A percentile compares a stretch with the other conserved stretches of the same genome.
Evolutionary conservation across 352 stramenopile genomes (phyloP).

Genomic region (Globisporangium acanthophoron): DNA sequence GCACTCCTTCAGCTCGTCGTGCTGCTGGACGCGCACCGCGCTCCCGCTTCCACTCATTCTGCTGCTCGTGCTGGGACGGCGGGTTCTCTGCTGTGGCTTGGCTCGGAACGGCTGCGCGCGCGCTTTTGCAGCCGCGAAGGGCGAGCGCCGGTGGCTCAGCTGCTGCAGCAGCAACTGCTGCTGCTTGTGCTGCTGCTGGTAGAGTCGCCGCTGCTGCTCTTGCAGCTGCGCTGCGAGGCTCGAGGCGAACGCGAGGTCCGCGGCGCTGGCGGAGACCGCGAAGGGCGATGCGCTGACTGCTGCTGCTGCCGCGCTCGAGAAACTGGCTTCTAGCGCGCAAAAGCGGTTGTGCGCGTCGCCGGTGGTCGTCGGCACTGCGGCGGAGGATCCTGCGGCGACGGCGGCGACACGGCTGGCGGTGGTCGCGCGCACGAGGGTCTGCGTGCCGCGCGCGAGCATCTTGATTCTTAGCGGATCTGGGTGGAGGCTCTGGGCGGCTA

Average conservation of each 20-base stretch:
- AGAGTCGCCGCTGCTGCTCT: conserved; percentile 1
- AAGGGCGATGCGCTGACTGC: background rate
- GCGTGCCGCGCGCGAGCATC: background rate
- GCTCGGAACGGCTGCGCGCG: background rate
- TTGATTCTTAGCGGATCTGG: background rate
- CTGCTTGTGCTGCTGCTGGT: conserved; percentile 3
- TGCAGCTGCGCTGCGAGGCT: conserved; percentile 12
- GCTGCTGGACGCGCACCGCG: background rate
- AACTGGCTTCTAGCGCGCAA: conserved; percentile 6
- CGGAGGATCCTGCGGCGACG: background rate
- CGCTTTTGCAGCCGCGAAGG: conserved; percentile 4
- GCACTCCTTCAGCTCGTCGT: conserved; percentile 20
- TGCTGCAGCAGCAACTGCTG: conserved; percentile 5
- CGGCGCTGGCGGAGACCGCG: conserved; percentile 8
- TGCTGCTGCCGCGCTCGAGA: background rate
- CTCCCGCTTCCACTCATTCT: background rate
- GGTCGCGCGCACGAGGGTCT: background rate
- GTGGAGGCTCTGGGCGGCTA: background rate
- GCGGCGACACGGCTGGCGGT: background rate
- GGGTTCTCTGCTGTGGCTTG: background rate
- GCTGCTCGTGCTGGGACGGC: background rate
- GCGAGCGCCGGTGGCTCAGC: conserved; percentile 11
- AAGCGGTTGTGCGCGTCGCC: conserved; percentile 8
- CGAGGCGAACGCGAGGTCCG: conserved; percentile 13
- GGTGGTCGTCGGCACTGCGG: background rate